Conservation (phyloP, 2,329 filamentous ascomycete genomes). For the Hymenoscyphus infarciens region DNA sequence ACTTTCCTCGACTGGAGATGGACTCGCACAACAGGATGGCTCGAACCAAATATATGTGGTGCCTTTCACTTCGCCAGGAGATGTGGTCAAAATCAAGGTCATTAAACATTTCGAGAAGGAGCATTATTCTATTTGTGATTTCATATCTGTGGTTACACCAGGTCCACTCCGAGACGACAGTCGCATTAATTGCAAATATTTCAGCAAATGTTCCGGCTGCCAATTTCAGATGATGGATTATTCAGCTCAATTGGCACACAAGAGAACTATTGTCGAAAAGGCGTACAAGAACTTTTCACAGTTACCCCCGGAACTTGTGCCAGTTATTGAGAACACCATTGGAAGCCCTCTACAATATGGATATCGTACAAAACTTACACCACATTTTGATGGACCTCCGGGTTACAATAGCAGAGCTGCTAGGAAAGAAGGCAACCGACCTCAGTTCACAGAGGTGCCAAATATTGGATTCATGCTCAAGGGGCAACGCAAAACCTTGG, state of each 20-base stretch:
- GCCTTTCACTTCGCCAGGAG: constrained; percentile 84
- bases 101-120: constrained; percentile 65
- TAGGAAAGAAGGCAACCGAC: constrained; percentile 49
- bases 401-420: constrained; percentile 44
- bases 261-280: constrained; percentile 82
- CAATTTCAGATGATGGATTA: constrained; percentile 98
- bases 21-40: constrained; percentile 68
- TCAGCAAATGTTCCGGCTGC: constrained; percentile 81
- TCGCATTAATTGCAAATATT: constrained; percentile 80
- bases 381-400: constrained; percentile 84
- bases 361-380: constrained; percentile 95
- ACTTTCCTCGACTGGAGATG: constrained; percentile 89
- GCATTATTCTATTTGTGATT: constrained; percentile 75
- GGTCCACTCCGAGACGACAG: constrained; percentile 74
- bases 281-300: constrained; percentile 90
- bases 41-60: constrained; percentile 73
- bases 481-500: constrained; percentile 72
- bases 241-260: constrained; percentile 77
- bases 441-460: constrained; percentile 62
- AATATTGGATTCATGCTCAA: constrained; percentile 89
- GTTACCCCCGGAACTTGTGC: constrained; percentile 70
- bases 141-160: constrained; percentile 70
- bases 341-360: constrained; percentile 86
- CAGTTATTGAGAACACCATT: constrained; percentile 77
- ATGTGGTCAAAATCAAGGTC: constrained; percentile 74